Percentiles rank a stretch among this genome's conserved stretches.
Evolutionary conservation across 345 rosid genomes (phyloP).

Genomic region (Hypericum perforatum): DNA sequence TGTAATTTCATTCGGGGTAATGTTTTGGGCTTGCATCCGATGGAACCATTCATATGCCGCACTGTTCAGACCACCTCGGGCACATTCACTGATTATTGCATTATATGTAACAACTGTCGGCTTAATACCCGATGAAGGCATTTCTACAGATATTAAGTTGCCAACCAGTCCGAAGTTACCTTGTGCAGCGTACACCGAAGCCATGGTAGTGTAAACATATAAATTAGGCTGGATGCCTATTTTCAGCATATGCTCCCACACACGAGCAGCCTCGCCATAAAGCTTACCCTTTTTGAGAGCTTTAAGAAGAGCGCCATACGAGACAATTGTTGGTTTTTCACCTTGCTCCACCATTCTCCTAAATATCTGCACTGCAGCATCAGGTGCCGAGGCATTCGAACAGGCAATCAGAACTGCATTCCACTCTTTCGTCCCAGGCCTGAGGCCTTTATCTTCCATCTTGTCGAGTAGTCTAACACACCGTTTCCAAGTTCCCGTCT

Average conservation of each 20-base stretch:
- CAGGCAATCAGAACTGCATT: slow-evolving; percentile 86
- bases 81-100: slow-evolving; percentile 70
- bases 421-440: slow-evolving; percentile 73
- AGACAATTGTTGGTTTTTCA: slow-evolving; percentile 73
- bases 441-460: slow-evolving; percentile 83
- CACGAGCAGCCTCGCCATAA: slow-evolving; percentile 67
- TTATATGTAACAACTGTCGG: slow-evolving; percentile 88
- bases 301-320: slow-evolving; percentile 78
- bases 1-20: slow-evolving; percentile 60
- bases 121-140: slow-evolving; percentile 47
- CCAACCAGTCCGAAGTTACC: slow-evolving; percentile 55
- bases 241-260: slow-evolving; percentile 91
- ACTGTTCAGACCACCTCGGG: slow-evolving; percentile 43
- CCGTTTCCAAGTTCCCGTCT: slow-evolving; percentile 87
- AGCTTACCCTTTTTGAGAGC: slow-evolving; percentile 85
- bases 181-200: slow-evolving; percentile 59
- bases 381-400: slow-evolving; percentile 75
- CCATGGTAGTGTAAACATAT: slow-evolving; percentile 79
- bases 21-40: slow-evolving; percentile 52
- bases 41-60: slow-evolving; percentile 90
- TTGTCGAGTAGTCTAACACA: slow-evolving; percentile 65
- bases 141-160: slow-evolving; percentile 43
- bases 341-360: slow-evolving; percentile 81
- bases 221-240: slow-evolving; percentile 62
- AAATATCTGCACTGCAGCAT: slow-evolving; percentile 71